Evolutionary conservation across 306 rosid genomes (phyloP).

Genomic region (Malus orientalis): DNA sequence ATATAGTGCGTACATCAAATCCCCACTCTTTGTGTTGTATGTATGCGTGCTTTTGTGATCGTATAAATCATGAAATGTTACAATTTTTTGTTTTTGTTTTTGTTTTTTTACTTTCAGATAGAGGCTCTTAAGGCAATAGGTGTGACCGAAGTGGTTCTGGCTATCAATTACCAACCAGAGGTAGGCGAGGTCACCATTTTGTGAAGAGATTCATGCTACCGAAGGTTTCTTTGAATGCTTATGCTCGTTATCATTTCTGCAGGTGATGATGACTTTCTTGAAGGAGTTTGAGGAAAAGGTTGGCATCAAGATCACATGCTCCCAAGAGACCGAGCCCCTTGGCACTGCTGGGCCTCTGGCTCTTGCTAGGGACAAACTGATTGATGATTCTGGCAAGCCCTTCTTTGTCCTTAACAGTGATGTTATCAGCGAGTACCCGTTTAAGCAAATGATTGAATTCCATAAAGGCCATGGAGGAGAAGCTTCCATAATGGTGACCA

Average conservation of each 20-base stretch:
- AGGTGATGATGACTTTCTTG: conserved; percentile 97
- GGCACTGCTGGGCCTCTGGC: conserved; percentile 99
- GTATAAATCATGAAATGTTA: not conserved
- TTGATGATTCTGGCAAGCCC: conserved; percentile 77
- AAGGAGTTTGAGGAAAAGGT: conserved; percentile 88
- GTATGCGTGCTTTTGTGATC: not conserved
- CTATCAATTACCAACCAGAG: conserved; percentile 99
- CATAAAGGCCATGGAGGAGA: conserved; percentile 95
- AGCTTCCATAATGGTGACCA: conserved; percentile 98
- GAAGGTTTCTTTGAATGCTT: conserved; percentile 7
- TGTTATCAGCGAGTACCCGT: conserved; percentile 95
- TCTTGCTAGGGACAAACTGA: conserved; percentile 93
- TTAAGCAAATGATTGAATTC: conserved; percentile 79
- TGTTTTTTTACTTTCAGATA: conserved; percentile 39
- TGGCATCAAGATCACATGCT: conserved; percentile 91
- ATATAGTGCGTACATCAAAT: not conserved
- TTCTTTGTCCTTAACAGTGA: conserved; percentile 98
- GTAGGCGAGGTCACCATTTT: conserved; percentile 24
- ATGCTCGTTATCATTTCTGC: conserved; percentile 18
- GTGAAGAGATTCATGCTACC: not conserved
- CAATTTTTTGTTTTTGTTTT: conserved; percentile 11
- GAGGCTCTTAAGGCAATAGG: conserved; percentile 97
- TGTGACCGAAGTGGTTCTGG: conserved; percentile 89
- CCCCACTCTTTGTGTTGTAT: not conserved
- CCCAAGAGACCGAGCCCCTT: conserved; percentile 97